A percentile compares a stretch with the other conserved stretches of the same genome.
Evolutionary conservation across 2,329 filamentous ascomycete genomes (phyloP).

Genomic region (Fusarium domesticum): DNA sequence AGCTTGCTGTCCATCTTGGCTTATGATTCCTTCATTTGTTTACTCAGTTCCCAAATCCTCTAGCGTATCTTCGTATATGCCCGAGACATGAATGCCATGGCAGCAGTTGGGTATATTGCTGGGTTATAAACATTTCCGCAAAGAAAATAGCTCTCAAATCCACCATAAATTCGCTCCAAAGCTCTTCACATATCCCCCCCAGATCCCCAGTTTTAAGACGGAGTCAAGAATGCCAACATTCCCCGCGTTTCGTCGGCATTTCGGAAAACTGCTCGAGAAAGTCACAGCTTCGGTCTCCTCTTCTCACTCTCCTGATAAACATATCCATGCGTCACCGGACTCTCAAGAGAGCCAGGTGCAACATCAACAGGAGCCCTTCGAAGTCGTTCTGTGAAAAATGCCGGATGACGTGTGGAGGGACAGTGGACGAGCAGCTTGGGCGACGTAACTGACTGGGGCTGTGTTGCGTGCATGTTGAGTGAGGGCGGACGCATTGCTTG

Average conservation of each 20-base stretch:
- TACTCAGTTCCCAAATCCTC: background rate
- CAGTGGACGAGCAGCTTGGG: conserved; percentile 11
- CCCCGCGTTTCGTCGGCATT: too few relatives aligned
- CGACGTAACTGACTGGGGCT: conserved; percentile 8
- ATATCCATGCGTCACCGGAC: conserved; percentile 59
- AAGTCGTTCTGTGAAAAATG: conserved; percentile 69
- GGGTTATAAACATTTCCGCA: background rate
- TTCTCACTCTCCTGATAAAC: conserved; percentile 49
- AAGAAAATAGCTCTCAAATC: too few relatives aligned
- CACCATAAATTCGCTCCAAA: too few relatives aligned
- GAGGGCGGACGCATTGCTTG: background rate
- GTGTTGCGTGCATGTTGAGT: conserved; percentile 5
- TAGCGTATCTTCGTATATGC: background rate
- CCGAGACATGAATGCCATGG: background rate
- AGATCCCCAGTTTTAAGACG: too few relatives aligned
- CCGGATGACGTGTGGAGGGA: conserved; percentile 64
- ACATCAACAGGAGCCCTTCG: conserved; percentile 49
- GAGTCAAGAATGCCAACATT: too few relatives aligned
- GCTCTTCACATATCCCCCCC: too few relatives aligned
- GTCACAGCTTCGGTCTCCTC: conserved; percentile 37
- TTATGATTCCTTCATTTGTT: background rate
- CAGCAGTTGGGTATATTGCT: background rate
- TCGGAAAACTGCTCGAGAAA: too few relatives aligned
- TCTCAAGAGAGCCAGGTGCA: conserved; percentile 29
- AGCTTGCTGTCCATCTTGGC: background rate